Conservation (phyloP, 1,139 yeast species). For the Debaryomycetaceae sp. region DNA sequence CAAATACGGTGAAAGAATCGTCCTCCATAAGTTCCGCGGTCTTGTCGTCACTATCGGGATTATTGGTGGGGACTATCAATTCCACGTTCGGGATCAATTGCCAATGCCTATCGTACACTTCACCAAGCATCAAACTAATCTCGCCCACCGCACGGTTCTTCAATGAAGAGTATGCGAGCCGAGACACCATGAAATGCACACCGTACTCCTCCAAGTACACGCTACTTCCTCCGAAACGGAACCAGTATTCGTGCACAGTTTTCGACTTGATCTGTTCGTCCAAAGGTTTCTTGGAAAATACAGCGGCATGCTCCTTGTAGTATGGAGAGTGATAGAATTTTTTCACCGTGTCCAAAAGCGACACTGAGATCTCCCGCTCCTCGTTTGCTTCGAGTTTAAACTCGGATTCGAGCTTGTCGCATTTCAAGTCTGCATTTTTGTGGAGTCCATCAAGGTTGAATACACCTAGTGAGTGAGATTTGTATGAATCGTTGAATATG, state of each 20-base stretch:
- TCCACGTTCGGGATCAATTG: constrained; percentile 23
- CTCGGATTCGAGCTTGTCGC: background rate
- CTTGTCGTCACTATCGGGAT: background rate
- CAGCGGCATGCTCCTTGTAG: constrained; percentile 10
- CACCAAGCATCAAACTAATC: constrained; percentile 18
- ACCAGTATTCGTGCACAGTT: constrained; percentile 10
- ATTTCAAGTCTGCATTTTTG: background rate
- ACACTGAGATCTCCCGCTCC: too few species aligned
- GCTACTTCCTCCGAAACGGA: constrained; percentile 6
- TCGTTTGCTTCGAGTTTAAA: background rate
- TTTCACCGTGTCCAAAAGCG: background rate
- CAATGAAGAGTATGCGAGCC: constrained; percentile 4
- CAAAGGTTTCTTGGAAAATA: constrained; percentile 6
- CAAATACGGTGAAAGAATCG: background rate
- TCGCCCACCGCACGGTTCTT: constrained; percentile 1
- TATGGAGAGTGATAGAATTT: constrained; percentile 5
- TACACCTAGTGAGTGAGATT: background rate
- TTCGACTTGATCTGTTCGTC: constrained; percentile 9
- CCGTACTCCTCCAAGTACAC: constrained; percentile 7
- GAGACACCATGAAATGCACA: constrained; percentile 7
- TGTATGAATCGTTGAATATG: background rate
- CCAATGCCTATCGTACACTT: constrained; percentile 34
- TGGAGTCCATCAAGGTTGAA: background rate
- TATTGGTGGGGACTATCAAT: constrained; percentile 14
- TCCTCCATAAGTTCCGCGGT: constrained; percentile 1